Base-by-base conservation (phyloP, 202 grass and related monocot species). In the Setaria viridis region DNA sequence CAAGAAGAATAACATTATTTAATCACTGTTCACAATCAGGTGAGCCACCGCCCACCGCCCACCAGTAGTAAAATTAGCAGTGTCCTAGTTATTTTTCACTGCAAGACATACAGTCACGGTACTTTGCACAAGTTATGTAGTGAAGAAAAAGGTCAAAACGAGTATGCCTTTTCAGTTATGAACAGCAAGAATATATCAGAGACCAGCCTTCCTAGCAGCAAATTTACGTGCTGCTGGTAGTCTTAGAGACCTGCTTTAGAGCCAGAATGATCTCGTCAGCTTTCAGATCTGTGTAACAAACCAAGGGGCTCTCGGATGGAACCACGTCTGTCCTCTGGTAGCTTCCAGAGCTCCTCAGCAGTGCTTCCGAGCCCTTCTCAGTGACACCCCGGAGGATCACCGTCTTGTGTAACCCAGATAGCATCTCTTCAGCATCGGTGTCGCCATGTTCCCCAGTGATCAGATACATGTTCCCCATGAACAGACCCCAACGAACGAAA, bases 401-500 rank as follows among this genome's bases (percentile, higher is more conserved):
- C 0, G 96, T 99, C 88, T 99, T 99, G 88, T 99, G 96, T 34
- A 88, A 67, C 6, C 97, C 97, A 17, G 93, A 86, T 0, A 96
- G 74, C 71, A 99, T 80, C 90, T 92, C 97, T 70, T 99, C 97
- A 2, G 85, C 73, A 37, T 99, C 97, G 13, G 93, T 89, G 85
- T 99, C 97, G 0, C 97, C 93, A 29, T 83, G 91, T 2, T 96
- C 92, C 5, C 97, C 93, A 2, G 84, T 75, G 25, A 99, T 87
- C 74, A 99, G 76, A 57, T 93, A 96, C 93, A 99, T 99, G 85
- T 96, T 99, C 1, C 70, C 84, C 56, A 99, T 88, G 17, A 84
- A 87, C 39, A 99, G 72, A 62, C 97, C 97, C 97, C 97, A 99
- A 2, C 97, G 93, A 48, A 99, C 91, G 33, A 91, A 99, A 43